Evolutionary conservation across 139 green algal genomes (phyloP).

Genomic region (Chlorella sorokiniana): DNA sequence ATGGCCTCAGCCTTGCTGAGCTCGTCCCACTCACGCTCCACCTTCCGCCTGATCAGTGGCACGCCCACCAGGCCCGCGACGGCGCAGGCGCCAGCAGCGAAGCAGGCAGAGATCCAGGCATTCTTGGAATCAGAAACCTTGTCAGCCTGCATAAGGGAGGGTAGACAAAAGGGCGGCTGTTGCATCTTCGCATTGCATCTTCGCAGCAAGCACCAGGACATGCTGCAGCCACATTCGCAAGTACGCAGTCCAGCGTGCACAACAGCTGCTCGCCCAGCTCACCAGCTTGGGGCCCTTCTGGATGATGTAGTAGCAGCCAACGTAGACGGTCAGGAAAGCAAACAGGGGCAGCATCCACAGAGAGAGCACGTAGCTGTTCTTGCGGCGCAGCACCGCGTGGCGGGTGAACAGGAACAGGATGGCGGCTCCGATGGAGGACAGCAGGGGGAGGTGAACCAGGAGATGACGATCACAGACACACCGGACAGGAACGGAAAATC

Average conservation of each 20-base stretch:
- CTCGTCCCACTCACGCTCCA: too few relatives aligned
- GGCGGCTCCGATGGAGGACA: conserved; percentile 32
- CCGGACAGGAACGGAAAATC: conserved; percentile 51
- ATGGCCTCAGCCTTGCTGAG: too few relatives aligned
- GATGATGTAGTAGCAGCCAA: conserved; percentile 56
- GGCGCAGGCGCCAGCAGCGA: conserved; percentile 6
- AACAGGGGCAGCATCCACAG: conserved; percentile 39
- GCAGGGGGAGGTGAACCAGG: conserved; percentile 23
- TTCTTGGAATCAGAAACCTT: conserved; percentile 16
- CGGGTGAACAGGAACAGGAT: conserved; percentile 41
- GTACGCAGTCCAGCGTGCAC: not conserved
- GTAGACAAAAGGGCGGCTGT: not conserved
- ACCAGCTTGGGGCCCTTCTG: conserved; percentile 49
- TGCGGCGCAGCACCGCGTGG: conserved; percentile 20
- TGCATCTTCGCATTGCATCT: too few relatives aligned
- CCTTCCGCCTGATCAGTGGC: conserved; percentile 24
- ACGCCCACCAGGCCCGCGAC: conserved; percentile 14
- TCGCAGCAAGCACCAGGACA: too few relatives aligned
- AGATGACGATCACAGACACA: conserved; percentile 37
- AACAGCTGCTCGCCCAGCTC: not conserved
- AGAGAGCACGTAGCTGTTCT: conserved; percentile 29
- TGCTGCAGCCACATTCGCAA: not conserved
- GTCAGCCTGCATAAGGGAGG: not conserved
- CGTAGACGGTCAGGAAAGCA: conserved; percentile 50
- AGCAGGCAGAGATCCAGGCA: conserved; percentile 41